Percentiles rank a stretch among this genome's conserved stretches.
Conservation (phyloP, 2,329 filamentous ascomycete genomes). For the Colletotrichum simmondsii region DNA sequence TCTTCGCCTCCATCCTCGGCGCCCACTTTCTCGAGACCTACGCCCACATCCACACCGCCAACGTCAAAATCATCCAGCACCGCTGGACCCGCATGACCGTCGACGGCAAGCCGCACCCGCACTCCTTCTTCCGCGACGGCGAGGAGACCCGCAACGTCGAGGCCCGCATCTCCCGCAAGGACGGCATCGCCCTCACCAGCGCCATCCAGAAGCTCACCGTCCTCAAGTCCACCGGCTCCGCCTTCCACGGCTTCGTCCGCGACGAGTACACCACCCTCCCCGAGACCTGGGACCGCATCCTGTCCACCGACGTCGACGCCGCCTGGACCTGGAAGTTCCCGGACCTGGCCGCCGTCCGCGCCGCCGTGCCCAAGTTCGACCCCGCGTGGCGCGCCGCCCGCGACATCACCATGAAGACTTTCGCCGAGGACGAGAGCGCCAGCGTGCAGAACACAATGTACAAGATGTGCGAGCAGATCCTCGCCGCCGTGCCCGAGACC, state of each 20-base stretch:
- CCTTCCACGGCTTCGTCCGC: constrained; percentile 93
- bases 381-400: constrained; percentile 81
- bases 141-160: constrained; percentile 88
- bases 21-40: constrained; percentile 91
- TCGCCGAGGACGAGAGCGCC: constrained; percentile 89
- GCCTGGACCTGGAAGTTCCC: constrained; percentile 88
- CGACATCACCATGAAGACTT: constrained; percentile 87
- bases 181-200: constrained; percentile 80
- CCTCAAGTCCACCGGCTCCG: constrained; percentile 95
- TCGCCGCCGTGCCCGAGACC: constrained; percentile 78
- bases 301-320: constrained; percentile 92
- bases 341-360: constrained; percentile 74
- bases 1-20: constrained; percentile 86
- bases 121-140: constrained; percentile 93
- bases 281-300: constrained; percentile 94
- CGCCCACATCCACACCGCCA: constrained; percentile 85
- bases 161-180: constrained; percentile 72
- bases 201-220: constrained; percentile 86
- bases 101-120: constrained; percentile 90
- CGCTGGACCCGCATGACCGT: constrained; percentile 91
- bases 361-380: constrained; percentile 76
- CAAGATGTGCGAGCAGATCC: constrained; percentile 93
- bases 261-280: constrained; percentile 93
- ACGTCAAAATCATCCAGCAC: constrained; percentile 85
- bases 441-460: constrained; percentile 99